Percentiles rank a stretch among this genome's conserved stretches.
phyloP scores from a whole-genome alignment of 1,139 yeast genomes.

The Arxiozyma slooffiae region DNA sequence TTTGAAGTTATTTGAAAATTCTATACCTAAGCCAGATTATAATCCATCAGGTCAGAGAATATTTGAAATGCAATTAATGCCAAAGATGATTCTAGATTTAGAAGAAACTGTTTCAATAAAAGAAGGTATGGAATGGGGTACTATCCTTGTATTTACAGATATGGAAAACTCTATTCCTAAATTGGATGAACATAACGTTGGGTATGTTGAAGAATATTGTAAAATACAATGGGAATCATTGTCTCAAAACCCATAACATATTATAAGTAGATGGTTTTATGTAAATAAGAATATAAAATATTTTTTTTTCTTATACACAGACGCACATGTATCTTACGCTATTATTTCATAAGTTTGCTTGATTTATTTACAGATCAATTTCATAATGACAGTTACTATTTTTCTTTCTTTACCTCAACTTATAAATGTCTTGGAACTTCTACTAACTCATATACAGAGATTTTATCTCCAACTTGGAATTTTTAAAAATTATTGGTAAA shows the following conservation, averaged over 20 bases:
- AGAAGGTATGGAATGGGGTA: constrained; percentile 97
- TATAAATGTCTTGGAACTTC: constrained; percentile 60
- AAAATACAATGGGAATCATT: constrained; percentile 88
- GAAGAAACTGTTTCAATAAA: constrained; percentile 46
- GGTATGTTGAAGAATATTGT: constrained; percentile 81
- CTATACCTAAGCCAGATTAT: constrained; percentile 32
- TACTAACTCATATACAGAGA: constrained; percentile 66
- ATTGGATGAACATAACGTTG: constrained; percentile 55
- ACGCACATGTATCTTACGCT: neutral
- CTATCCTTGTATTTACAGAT: constrained; percentile 78
- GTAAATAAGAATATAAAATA: constrained; percentile 3
- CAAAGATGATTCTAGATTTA: constrained; percentile 75
- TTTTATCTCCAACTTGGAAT: constrained; percentile 64
- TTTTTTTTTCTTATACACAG: neutral
- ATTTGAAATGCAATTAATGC: constrained; percentile 89
- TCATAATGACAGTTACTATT: constrained; percentile 7
- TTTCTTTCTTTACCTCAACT: constrained; percentile 5
- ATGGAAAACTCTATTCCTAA: constrained; percentile 57
- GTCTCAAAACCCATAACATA: neutral
- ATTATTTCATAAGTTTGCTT: neutral
- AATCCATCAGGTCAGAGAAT: constrained; percentile 56
- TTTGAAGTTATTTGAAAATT: constrained; percentile 17
- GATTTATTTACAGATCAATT: constrained; percentile 6
- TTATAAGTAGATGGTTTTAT: neutral
- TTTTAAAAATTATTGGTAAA: constrained; percentile 57